Evolutionary conservation across 2,329 filamentous ascomycete species (phyloP).

Genomic region (Diplodia sapinea): DNA sequence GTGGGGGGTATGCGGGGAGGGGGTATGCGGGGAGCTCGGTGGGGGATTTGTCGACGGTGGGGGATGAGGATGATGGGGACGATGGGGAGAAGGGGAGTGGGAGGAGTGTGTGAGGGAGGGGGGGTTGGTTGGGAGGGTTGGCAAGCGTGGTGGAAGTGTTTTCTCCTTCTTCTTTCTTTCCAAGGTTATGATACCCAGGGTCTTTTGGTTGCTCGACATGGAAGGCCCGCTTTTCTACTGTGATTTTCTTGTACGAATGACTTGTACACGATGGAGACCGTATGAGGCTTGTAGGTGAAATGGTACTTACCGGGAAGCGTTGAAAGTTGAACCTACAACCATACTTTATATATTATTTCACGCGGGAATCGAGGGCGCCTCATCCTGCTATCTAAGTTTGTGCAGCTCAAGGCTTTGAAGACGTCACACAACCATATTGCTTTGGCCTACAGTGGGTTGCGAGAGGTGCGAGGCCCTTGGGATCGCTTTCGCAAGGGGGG

Average conservation of each 20-base stretch:
- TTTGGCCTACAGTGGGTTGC: too few species aligned
- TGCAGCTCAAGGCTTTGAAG: neutral
- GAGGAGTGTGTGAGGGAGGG: neutral
- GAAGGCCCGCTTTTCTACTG: neutral
- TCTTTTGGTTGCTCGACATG: neutral
- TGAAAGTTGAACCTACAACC: too few species aligned
- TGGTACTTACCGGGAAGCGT: neutral
- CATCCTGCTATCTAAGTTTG: neutral
- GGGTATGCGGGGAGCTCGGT: neutral
- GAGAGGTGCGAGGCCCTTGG: too few species aligned
- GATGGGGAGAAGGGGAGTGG: neutral
- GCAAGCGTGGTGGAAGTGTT: neutral
- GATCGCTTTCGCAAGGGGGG: too few species aligned
- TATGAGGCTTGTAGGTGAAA: neutral
- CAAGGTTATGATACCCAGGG: conserved; percentile 7
- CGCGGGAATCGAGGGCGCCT: neutral
- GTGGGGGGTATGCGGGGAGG: neutral
- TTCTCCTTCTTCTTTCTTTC: neutral
- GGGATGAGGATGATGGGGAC: neutral
- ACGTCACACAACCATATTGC: neutral
- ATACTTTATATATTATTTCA: too few species aligned
- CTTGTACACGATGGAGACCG: neutral
- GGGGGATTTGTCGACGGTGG: conserved; percentile 1
- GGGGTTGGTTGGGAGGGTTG: too few species aligned
- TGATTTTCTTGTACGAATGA: neutral